Conservation (phyloP, 768 basidiomycete species). For the Podaxis sp. region DNA sequence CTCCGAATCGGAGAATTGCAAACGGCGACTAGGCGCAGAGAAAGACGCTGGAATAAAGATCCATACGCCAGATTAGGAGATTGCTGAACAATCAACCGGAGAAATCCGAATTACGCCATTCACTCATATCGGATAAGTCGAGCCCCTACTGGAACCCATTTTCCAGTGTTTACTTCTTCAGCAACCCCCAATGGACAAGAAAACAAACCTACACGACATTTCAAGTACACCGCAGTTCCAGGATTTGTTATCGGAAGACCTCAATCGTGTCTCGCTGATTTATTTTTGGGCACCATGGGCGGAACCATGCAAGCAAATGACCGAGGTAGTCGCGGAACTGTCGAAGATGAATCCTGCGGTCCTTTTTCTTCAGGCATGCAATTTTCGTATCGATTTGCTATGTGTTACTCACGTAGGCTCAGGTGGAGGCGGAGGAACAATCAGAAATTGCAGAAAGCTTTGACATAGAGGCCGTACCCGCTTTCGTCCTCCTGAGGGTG, state of each 20-base stretch:
- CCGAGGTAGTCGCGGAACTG: slow-evolving; percentile 71
- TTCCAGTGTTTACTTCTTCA: neutral
- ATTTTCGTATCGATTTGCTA: neutral
- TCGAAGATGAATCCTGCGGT: slow-evolving; percentile 67
- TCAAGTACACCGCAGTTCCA: slow-evolving; percentile 73
- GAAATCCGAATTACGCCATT: slow-evolving; percentile 23
- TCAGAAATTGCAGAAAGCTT: slow-evolving; percentile 90
- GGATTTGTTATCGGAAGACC: slow-evolving; percentile 68
- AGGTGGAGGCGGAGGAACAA: slow-evolving; percentile 85
- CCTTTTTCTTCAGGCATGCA: slow-evolving; percentile 71
- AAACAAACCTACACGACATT: slow-evolving; percentile 40
- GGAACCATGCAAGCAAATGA: slow-evolving; percentile 88
- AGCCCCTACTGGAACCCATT: neutral
- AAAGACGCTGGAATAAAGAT: neutral
- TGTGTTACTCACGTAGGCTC: neutral
- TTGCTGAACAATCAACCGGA: slow-evolving; percentile 1
- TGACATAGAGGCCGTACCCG: slow-evolving; percentile 86
- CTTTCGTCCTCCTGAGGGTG: slow-evolving; percentile 80
- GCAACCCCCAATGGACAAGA: slow-evolving; percentile 8
- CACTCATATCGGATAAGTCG: neutral
- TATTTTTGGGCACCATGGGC: slow-evolving; percentile 97
- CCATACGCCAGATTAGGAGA: neutral
- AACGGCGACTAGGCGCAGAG: neutral
- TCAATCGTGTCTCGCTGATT: slow-evolving; percentile 79
- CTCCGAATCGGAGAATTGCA: slow-evolving; percentile 1